Base-by-base conservation (phyloP, 768 basidiomycete genomes). In the Amanita muscaria region DNA sequence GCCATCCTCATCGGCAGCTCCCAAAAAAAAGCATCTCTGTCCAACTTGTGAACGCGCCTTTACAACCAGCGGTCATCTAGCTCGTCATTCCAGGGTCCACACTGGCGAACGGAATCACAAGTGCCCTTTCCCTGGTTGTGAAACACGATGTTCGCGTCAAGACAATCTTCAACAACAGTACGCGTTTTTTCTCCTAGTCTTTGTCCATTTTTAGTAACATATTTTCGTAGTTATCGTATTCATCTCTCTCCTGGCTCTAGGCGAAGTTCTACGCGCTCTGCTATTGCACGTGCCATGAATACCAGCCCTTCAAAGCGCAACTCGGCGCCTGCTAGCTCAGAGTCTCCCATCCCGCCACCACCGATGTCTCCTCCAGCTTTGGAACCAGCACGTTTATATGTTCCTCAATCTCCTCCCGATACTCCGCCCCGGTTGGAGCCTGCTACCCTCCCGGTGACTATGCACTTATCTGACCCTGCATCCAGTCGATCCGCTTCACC, bases 51-150 rank as follows among this genome's bases (percentile, higher is more conserved):
- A 79, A 2, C 76, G 87, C 34, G 74, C 77, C 1, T 93, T 93
- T 63, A 88, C 88, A 43, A 93, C 90, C 19, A 83, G 82, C 49
- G 91, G 90, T 14, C 90, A 93, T 60, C 74, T 93, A 15, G 85
- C 89, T 1, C 76, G 90, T 37, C 90, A 93, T 58, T 73, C 83
- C n/a, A 71, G 88, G 44, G 83, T 91, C 10, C 90, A 93, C 65
- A 93, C 90, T 12, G 90, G 90, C 31, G 90, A 92, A 56, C 74
- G 88, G 50, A 91, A 92, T 64, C 88, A 92, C 67, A 86, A 80
- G 48, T 94, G 90, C 57, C 90, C 91, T 25, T 93, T 89, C 66
- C 90, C 91, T n/a, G 90, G 89, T 18, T 94, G 90, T 60, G 87
- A 91, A 54, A 92, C 89, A 1, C 74, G 86, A 14, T 93, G 91